A percentile compares a stretch with the other conserved stretches of the same genome.
phyloP scores from a whole-genome alignment of 768 basidiomycete species.

The Psilocybe azurescens region DNA sequence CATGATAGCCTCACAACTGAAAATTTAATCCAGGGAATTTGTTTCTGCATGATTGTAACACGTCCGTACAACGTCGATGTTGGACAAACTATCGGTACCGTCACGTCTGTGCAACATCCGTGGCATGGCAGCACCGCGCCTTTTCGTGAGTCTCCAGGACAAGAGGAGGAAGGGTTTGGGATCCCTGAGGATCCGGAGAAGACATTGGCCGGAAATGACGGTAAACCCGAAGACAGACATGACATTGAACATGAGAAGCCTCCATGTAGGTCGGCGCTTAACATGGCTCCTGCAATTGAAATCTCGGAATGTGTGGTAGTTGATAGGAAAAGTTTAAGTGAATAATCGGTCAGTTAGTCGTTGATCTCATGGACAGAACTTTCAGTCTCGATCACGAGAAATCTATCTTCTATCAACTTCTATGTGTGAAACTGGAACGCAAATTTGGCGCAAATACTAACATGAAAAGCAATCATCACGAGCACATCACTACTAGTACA shows the following conservation, averaged over 20 bases:
- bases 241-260: background rate
- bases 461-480: too few species aligned
- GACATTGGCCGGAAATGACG: too few species aligned
- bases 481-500: too few species aligned
- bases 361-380: too few species aligned
- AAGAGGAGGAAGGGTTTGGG: background rate
- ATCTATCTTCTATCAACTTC: too few species aligned
- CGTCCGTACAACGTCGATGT: background rate
- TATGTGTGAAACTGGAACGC: too few species aligned
- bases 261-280: background rate
- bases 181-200: too few species aligned
- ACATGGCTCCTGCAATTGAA: background rate
- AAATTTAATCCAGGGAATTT: background rate
- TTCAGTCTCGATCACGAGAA: too few species aligned
- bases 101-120: background rate
- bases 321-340: too few species aligned
- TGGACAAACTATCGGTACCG: background rate
- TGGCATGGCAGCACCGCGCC: background rate
- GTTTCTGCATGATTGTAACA: slow-evolving; percentile 7
- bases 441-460: too few species aligned
- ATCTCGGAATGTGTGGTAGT: background rate
- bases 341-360: too few species aligned
- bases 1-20: background rate
- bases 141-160: background rate
- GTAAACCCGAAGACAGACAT: background rate